Evolutionary conservation across 306 rosid species (phyloP), one percentile per base, ranked within the genome.

Genomic region (Casuarina glauca): DNA sequence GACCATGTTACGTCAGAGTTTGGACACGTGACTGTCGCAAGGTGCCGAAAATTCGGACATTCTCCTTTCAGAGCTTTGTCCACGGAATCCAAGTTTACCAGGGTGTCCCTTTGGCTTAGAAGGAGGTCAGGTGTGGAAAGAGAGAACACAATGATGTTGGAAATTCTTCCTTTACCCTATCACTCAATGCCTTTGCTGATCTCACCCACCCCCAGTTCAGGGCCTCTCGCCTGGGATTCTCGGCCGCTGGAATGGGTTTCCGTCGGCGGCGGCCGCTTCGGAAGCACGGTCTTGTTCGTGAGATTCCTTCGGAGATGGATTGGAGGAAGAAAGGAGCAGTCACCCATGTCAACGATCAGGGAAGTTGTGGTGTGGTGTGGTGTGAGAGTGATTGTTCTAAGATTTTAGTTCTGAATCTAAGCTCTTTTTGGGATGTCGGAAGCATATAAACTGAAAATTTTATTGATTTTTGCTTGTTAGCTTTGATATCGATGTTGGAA

Each of bases 251-350:
- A 60, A 82, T 78, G 52, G 67, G 72, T 61, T 76, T 87, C 70
- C 55, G 62, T 55, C 78, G 68, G 43, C 42, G 42, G n/a, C 26
- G 8, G 10, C 63, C 69, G 69, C 48, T 73, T 76, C 82, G 58
- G 9, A 74, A 77, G 63, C 57, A 76, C 12, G 60, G 64, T 67
- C 39, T 71, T 15, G 62, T 43, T 19, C 45, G 16, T 35, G 78
- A 85, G 15, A 73, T 86, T 81, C 96, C 98, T 78, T 84, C 88
- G 74, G 82, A 91, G 76, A n/a, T 92, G 51, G 98, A 92, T 86
- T 94, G 98, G 97, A 87, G 97, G 87, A 72, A 90, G 45, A 67
- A 79, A 32, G 97, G 90, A 5, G 97, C 93, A 0, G 98, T 92
- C 13, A 88, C 96, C 57, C 19, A 76, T 35, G 93, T 94, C 80